Base-by-base conservation (phyloP, 768 basidiomycete species). In the Mycena polygramma region DNA sequence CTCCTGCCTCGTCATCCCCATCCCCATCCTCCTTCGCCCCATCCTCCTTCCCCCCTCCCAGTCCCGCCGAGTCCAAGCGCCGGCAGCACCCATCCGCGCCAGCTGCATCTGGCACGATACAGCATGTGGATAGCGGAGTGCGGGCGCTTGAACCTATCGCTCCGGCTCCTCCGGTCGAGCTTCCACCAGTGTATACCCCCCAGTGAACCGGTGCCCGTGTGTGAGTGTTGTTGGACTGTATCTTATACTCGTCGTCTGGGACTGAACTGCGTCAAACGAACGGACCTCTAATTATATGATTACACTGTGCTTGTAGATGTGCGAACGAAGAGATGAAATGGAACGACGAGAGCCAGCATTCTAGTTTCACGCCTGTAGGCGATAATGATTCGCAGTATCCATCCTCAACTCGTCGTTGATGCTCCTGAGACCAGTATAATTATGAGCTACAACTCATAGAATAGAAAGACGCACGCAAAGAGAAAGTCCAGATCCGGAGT, bases 401-500 rank as follows among this genome's bases (percentile, higher is more conserved):
- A 64, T n/a, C 45, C 54, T 55, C 54, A 64, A 43, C 35, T 64
- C 63, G 8, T 57, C 63, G 43, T 64, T 64, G 43, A 64, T 64
- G 30, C 63, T 64, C 54, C 63, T 64, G 53, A 36, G 22, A 13
- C 2, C 11, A 26, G 7, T 2, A 4, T 45, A 37, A 24, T 1
- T 41, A 4, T 41, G 11, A 41, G 11, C 41, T 41, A 2, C 10
- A 41, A 11, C 11, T 41, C 41, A 7, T 8, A 30, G 1, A 24
- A 5, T 11, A n/a, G 20, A 45, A 9, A 8, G 1, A 63, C 61
- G 49, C 37, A 65, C 64, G 35, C 45, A 43, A 65, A 65, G 9
- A 65, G 45, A 26, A 65, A 65, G 39, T 65, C 64, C 2, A 66
- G 65, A 20, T 66, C 65, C 2, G 37, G 45, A 13, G 55, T 66